Evolutionary conservation across 164 flowering plant genomes (phyloP).

Genomic region (Berberis thunbergii): DNA sequence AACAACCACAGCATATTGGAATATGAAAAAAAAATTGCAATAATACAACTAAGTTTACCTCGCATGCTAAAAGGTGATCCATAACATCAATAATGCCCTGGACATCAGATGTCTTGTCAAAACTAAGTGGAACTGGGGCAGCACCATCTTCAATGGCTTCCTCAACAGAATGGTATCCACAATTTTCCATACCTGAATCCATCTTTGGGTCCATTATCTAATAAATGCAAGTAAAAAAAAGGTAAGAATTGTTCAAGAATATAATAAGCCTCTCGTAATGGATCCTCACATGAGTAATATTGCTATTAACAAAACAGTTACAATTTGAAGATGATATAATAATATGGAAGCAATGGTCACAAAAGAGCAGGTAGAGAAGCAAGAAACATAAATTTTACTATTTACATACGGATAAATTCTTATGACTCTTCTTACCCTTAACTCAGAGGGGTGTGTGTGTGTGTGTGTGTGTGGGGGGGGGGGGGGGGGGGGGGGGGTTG

Average conservation of each 20-base stretch:
- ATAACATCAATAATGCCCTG: slow-evolving; percentile 71
- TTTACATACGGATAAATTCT: no score
- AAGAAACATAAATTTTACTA: background rate
- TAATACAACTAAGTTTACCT: slow-evolving; percentile 40
- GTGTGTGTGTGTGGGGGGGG: no score
- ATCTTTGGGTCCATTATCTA: slow-evolving; percentile 99
- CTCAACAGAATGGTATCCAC: slow-evolving; percentile 74
- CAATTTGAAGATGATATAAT: background rate
- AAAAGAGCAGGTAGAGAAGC: background rate
- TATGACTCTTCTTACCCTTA: no score
- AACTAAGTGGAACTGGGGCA: slow-evolving; percentile 84
- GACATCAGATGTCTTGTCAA: slow-evolving; percentile 58
- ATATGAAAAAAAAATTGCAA: background rate
- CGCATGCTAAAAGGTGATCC: slow-evolving; percentile 94
- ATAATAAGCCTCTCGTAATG: background rate
- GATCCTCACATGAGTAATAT: background rate
- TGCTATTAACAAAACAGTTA: background rate
- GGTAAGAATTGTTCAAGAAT: slow-evolving; percentile 7
- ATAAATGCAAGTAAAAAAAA: slow-evolving; percentile 4
- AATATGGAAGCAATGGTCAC: background rate
- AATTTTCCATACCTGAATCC: slow-evolving; percentile 83
- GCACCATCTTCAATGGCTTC: slow-evolving; percentile 93
- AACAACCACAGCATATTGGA: background rate
- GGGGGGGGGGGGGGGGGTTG: no score
- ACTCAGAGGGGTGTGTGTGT: no score